Conservation (phyloP, 139 green algal species). For the Zygnema cylindricum region DNA sequence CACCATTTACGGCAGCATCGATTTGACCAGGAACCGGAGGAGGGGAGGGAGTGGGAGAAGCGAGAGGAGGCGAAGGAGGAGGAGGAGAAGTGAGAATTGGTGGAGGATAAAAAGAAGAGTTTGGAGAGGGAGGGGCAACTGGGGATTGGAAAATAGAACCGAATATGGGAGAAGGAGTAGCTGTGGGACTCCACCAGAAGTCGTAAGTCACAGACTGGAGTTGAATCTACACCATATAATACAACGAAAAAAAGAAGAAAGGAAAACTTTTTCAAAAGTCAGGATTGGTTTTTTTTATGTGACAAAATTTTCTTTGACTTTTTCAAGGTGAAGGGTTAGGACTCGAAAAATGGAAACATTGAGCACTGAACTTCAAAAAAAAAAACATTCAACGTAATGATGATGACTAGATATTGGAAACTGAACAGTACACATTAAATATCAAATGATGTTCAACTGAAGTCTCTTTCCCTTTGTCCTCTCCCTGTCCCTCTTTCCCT, state of each 20-base stretch:
- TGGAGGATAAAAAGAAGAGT: not conserved
- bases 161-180: not conserved
- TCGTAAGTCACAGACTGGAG: conserved; percentile 8
- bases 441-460: no score
- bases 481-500: no score
- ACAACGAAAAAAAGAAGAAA: not conserved
- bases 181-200: conserved; percentile 22
- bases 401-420: no score
- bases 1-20: not conserved
- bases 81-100: not conserved
- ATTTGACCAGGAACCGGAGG: not conserved
- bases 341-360: no score
- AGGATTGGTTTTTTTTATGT: not conserved
- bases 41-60: not conserved
- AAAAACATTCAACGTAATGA: no score
- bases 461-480: no score
- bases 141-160: not conserved
- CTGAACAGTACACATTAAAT: no score
- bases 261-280: not conserved
- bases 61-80: not conserved
- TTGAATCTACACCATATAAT: conserved; percentile 47
- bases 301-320: no score
- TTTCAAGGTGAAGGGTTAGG: no score
- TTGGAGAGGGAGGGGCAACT: not conserved
- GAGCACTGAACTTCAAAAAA: no score